These are phyloP conservation scores for Paecilomyces sp. DNA, from an alignment of 2,329 filamentous ascomycete genomes.

Conservation along the genomic window DNA sequence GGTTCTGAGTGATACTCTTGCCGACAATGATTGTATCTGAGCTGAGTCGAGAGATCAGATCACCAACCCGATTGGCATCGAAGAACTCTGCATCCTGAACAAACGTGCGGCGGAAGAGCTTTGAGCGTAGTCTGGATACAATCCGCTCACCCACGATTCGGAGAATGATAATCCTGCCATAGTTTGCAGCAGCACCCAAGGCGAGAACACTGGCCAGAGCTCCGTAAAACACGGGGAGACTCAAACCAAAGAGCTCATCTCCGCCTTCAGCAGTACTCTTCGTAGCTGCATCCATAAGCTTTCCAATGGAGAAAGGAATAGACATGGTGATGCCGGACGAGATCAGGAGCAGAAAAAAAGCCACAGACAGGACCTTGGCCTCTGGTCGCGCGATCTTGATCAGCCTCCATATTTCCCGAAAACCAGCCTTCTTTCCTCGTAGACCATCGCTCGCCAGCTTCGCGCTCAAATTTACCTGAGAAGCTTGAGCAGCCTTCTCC, in stretches of 20 bases:
- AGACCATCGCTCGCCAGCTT: conserved; percentile 75
- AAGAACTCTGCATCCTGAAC: conserved; percentile 99
- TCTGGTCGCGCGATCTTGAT: conserved; percentile 87
- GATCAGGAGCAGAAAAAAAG: conserved; percentile 77
- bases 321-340: conserved; percentile 94
- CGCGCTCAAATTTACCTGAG: conserved; percentile 82
- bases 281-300: conserved; percentile 86
- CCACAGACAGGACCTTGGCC: conserved; percentile 65
- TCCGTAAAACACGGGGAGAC: conserved; percentile 79
- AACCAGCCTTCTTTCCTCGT: conserved; percentile 50
- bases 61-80: conserved; percentile 92
- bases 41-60: conserved; percentile 89
- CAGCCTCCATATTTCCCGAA: conserved; percentile 74
- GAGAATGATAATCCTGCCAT: conserved; percentile 85
- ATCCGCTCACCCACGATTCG: conserved; percentile 93
- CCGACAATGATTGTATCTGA: conserved; percentile 97
- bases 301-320: conserved; percentile 92
- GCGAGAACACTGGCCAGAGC: conserved; percentile 70
- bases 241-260: conserved; percentile 70
- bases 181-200: conserved; percentile 82
- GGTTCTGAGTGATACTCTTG: conserved; percentile 96
- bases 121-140: conserved; percentile 79
- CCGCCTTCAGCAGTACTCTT: conserved; percentile 59
- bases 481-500: conserved; percentile 78
- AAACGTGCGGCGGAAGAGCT: conserved; percentile 85